A percentile compares a stretch with the other conserved stretches of the same genome.
Evolutionary conservation across 1,284 basidiomycete species (phyloP).

Genomic region (Vanrija pseudolonga): DNA sequence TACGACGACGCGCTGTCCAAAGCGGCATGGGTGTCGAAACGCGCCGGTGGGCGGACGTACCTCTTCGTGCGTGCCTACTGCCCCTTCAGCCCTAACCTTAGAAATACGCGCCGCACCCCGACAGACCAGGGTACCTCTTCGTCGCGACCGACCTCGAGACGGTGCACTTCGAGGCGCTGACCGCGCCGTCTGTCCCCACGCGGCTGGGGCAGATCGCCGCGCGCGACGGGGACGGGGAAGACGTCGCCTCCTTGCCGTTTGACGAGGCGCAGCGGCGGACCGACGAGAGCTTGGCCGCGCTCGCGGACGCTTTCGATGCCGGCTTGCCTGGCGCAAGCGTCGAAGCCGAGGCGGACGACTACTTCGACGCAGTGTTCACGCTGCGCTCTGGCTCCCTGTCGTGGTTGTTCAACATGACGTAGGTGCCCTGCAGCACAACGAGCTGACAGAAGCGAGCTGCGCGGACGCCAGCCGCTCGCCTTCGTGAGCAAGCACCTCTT

Average conservation of each 20-base stretch:
- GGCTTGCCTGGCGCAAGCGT: slow-evolving; percentile 20
- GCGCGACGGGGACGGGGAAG: slow-evolving; percentile 1
- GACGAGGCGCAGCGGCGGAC: slow-evolving; percentile 15
- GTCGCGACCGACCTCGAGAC: slow-evolving; percentile 30
- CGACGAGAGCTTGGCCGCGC: slow-evolving; percentile 11
- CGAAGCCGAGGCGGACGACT: slow-evolving; percentile 22
- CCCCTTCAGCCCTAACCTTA: not conserved
- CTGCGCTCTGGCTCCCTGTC: slow-evolving; percentile 8
- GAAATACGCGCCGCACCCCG: slow-evolving; percentile 35
- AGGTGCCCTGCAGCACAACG: not conserved
- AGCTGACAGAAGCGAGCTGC: slow-evolving; percentile 19
- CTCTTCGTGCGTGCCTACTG: slow-evolving; percentile 17
- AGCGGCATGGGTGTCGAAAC: slow-evolving; percentile 28
- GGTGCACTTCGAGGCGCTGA: slow-evolving; percentile 27
- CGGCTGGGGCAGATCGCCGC: slow-evolving; percentile 14
- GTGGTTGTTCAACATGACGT: slow-evolving; percentile 34
- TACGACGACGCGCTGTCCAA: slow-evolving; percentile 25
- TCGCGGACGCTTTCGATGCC: slow-evolving; percentile 18
- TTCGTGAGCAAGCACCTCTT: slow-evolving; percentile 32
- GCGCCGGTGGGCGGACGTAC: slow-evolving; percentile 11
- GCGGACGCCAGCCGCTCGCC: slow-evolving; percentile 17
- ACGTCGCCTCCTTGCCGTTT: not conserved
- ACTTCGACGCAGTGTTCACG: slow-evolving; percentile 25
- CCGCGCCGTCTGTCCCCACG: slow-evolving; percentile 19
- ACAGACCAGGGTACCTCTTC: slow-evolving; percentile 31